A percentile compares a stretch with the other conserved stretches of the same genome.
Evolutionary conservation across 768 basidiomycete species (phyloP).

Genomic region (Hysterangium stoloniferum): DNA sequence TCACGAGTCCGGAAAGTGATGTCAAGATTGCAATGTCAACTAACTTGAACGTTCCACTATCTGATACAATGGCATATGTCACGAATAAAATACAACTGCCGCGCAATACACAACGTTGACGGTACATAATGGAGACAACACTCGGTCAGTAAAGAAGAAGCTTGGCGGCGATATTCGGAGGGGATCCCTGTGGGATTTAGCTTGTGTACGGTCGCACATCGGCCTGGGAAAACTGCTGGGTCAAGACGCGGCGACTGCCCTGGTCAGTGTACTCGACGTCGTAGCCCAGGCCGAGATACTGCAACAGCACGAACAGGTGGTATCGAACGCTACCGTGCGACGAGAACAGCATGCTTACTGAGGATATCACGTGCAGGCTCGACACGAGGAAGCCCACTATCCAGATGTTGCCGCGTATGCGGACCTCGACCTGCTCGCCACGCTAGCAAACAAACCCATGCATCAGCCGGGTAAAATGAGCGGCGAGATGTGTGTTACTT

Average conservation of each 20-base stretch:
- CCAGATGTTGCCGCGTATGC: constrained; percentile 25
- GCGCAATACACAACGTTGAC: too few relatives aligned
- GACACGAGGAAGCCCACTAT: constrained; percentile 26
- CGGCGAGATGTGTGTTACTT: too few relatives aligned
- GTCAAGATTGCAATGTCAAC: too few relatives aligned
- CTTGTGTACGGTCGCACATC: constrained; percentile 6
- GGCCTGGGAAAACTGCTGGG: neutral
- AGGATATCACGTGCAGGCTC: constrained; percentile 7
- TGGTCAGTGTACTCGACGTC: constrained; percentile 9
- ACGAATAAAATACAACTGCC: too few relatives aligned
- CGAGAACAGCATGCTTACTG: neutral
- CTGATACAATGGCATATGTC: too few relatives aligned
- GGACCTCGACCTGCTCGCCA: constrained; percentile 22
- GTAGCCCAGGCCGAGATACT: constrained; percentile 8
- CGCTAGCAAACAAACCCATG: neutral
- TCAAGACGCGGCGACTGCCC: neutral
- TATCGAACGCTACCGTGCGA: neutral
- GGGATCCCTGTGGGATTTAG: too few relatives aligned
- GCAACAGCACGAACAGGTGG: neutral
- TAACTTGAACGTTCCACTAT: too few relatives aligned
- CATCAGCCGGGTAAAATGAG: too few relatives aligned
- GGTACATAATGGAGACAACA: neutral
- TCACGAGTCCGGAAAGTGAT: too few relatives aligned
- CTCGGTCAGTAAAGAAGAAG: neutral
- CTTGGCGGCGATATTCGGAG: neutral